Base-by-base conservation (phyloP, 176 grass and related monocot genomes). In the Calamus simplicifolius region DNA sequence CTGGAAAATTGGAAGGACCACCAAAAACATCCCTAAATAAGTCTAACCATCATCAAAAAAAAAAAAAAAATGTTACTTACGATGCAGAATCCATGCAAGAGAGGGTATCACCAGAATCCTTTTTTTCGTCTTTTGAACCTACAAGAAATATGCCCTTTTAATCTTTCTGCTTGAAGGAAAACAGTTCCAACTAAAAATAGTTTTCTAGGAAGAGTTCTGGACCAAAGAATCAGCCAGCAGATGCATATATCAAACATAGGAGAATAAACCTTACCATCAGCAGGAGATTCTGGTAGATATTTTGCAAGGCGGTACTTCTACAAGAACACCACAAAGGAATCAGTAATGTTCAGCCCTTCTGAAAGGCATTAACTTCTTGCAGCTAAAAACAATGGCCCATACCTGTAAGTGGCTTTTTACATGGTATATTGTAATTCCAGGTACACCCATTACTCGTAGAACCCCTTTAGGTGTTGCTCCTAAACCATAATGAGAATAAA, bases 391-490 rank as follows among this genome's bases (percentile, higher is more conserved):
- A 54, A 61, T 51, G 49, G 14, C 17, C 25, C 35, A 26, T 78
- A 97, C 92, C 83, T 97, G 92, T 72, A 97, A 78, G 78, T 97
- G 92, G 59, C 92, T 97, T 54, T 97, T 97, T 57, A 97, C 92
- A 27, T 97, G 92, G 80, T 97, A 97, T 69, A 97, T 97, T 21
- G 87, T 97, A 67, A 97, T 97, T 49, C 92, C 87, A 25, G 87
- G 92, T 49, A 97, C 92, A 63, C 87, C 92, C 87, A 97, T 97
- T 75, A 97, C 87, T 69, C 79, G 90, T 19, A 97, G 71, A 35
- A 97, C 92, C 58, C 92, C 92, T 91, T 97, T 97, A 77, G 92
- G 92, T 74, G 92, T 97, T 74, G 92, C 92, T 75, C 92, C 92
- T 97, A 58, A 86, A 51, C 19, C 67, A 73, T 61, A 67, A 55